Base-by-base conservation (phyloP, 1,139 yeast genomes). In the Yamadazyma sp. region DNA sequence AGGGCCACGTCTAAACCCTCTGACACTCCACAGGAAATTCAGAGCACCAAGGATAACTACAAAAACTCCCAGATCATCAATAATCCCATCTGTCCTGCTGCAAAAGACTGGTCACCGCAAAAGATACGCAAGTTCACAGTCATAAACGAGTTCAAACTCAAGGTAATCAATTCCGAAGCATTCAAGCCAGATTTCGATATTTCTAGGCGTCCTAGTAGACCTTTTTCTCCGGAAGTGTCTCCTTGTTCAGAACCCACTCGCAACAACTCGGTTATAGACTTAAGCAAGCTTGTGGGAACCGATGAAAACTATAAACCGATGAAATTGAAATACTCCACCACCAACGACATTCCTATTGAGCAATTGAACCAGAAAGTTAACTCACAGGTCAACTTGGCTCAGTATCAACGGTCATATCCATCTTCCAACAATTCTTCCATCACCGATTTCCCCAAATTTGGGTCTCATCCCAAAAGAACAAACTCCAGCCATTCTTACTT, bases 211-310 rank as follows among this genome's bases (percentile, higher is more conserved):
- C 76, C 76, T 0, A 34, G 42, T 12, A 55, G 53, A 33, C 74
- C 73, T 4, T 56, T 65, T 1, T 61, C 72, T 25, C 77, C 77
- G 2, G 73, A 68, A 35, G 70, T 71, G 2, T 67, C 73, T 8
- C 77, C 77, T 6, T 62, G 52, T 34, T 65, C 73, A 1, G 71
- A 66, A 41, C 76, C 77, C 5, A 64, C 74, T 7, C 52, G 73
- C 40, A 56, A 61, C 31, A 71, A 71, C 44, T 67, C 74, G 4
- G 70, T 70, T 9, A 66, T 71, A 22, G 75, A 71, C 48, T 58
- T 71, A 38, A 56, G 69, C 20, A 68, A 69, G 42, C 50, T 71
- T 33, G 37, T 52, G 13, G 59, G 61, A 22, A 66, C 66, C 44
- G 64, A 65, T 36, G 73, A 66, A 17, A 65, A 67, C 26, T 64